Evolutionary conservation across 257 asterid genomes (phyloP).

Genomic region (Coffea canephora): DNA sequence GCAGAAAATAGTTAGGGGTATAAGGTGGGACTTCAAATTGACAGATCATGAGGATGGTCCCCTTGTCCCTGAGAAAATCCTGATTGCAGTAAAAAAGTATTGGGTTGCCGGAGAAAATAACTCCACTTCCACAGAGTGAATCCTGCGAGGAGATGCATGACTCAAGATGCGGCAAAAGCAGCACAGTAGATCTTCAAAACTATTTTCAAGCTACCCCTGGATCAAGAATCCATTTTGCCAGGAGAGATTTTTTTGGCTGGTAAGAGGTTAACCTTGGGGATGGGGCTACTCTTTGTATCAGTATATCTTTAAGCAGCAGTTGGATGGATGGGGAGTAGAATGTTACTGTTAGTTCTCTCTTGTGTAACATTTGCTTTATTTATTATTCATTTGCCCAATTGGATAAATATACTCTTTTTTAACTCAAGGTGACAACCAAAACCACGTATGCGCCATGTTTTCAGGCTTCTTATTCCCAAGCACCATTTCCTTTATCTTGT

Average conservation of each 20-base stretch:
- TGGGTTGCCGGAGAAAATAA: conserved; percentile 68
- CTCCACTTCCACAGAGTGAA: conserved; percentile 63
- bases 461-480: not conserved
- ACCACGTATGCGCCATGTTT: not conserved
- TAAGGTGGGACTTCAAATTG: conserved; percentile 80
- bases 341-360: not conserved
- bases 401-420: not conserved
- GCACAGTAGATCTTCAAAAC: conserved; percentile 23
- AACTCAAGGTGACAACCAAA: not conserved
- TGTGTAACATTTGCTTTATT: conserved; percentile 24
- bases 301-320: conserved; percentile 17
- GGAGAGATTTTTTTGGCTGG: conserved; percentile 18
- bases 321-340: conserved; percentile 8
- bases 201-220: conserved; percentile 1
- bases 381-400: conserved; percentile 17
- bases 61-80: conserved; percentile 75
- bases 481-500: not conserved
- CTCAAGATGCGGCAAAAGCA: conserved; percentile 6
- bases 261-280: conserved; percentile 6
- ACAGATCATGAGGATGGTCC: conserved; percentile 96
- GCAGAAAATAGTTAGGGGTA: conserved; percentile 68
- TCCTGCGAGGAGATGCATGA: conserved; percentile 12
- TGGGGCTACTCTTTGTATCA: conserved; percentile 3
- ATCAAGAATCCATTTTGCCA: conserved; percentile 23
- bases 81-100: conserved; percentile 81